Percentiles rank a stretch among this genome's conserved stretches.
These are phyloP conservation scores for Grosmannia penicillata DNA, from an alignment of 2,329 filamentous ascomycete genomes.

Conservation along the genomic window DNA sequence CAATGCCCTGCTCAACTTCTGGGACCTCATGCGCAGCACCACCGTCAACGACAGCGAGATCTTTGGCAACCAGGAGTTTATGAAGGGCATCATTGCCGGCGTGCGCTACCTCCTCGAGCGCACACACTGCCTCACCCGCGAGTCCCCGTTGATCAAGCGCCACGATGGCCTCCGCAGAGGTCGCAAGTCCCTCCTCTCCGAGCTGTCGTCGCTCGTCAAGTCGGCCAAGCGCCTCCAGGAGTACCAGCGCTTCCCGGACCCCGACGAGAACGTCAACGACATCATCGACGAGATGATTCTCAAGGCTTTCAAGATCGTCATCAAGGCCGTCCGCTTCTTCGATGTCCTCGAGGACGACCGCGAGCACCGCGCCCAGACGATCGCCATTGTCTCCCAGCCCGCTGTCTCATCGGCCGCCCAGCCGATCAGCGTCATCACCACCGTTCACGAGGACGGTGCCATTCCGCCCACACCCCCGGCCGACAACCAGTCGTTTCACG, in stretches of 20 bases:
- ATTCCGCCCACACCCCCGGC: slow-evolving; percentile 50
- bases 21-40: slow-evolving; percentile 74
- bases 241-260: slow-evolving; percentile 35
- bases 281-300: slow-evolving; percentile 86
- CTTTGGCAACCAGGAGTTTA: slow-evolving; percentile 84
- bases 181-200: slow-evolving; percentile 76
- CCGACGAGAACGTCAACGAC: slow-evolving; percentile 49
- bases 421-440: slow-evolving; percentile 44
- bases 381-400: no score
- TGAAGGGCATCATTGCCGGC: slow-evolving; percentile 85
- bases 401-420: background rate
- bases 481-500: slow-evolving; percentile 36
- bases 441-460: slow-evolving; percentile 41
- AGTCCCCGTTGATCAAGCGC: slow-evolving; percentile 58
- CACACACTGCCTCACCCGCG: slow-evolving; percentile 73
- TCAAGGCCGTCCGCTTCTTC: slow-evolving; percentile 74
- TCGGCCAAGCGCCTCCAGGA: slow-evolving; percentile 76
- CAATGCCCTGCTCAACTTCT: slow-evolving; percentile 77
- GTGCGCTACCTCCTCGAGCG: slow-evolving; percentile 81
- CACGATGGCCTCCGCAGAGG: slow-evolving; percentile 65
- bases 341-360: slow-evolving; percentile 64
- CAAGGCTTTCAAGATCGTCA: slow-evolving; percentile 90
- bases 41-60: slow-evolving; percentile 61
- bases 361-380: slow-evolving; percentile 31
- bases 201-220: slow-evolving; percentile 80